Base-by-base conservation (phyloP, 306 rosid species). In the Morella rubra region DNA sequence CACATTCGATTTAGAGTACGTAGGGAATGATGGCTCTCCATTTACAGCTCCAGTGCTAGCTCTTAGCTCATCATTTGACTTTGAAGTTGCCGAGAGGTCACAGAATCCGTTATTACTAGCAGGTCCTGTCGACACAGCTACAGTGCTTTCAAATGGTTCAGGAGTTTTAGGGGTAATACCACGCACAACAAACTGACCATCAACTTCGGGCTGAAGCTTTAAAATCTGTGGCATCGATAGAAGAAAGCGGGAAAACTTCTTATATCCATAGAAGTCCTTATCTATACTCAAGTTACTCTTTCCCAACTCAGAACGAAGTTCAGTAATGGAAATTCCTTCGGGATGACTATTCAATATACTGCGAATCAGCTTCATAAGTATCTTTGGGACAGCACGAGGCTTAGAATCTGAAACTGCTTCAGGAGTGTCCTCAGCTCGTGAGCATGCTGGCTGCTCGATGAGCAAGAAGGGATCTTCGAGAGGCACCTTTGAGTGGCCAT, bases 401-500 rank as follows among this genome's bases (percentile, higher is more conserved):
- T 84, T 81, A 24, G 68, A 42, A 51, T 85, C 90, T 50, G 76
- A 42, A 69, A 73, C 44, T 68, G 84, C 76, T 51, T 84, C 82
- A 24, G 79, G 45, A 50, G 60, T 78, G 77, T 85, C 85, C 50
- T 76, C 77, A 20, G 51, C 76, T 64, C 52, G 85, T 27, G 64
- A 70, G 85, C 55, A 71, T 24, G 86, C 53, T 41, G 50, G 65
- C 76, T 83, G 83, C 71, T 80, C 88, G 40, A 27, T 49, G 40
- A 77, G 56, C 7, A 84, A 65, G 79, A 83, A 84, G 18, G 96
- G 96, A 66, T 87, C 85, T 65, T 86, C 84, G 79, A 91, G 90
- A 73, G 89, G 86, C 59, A 47, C 88, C 82, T 80, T 89, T 19
- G 71, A 84, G 76, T 86, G 86, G 55, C 96, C 95, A 79, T 90